Base-by-base conservation (phyloP, 352 stramenopile genomes). In the Globisporangium nagaii region DNA sequence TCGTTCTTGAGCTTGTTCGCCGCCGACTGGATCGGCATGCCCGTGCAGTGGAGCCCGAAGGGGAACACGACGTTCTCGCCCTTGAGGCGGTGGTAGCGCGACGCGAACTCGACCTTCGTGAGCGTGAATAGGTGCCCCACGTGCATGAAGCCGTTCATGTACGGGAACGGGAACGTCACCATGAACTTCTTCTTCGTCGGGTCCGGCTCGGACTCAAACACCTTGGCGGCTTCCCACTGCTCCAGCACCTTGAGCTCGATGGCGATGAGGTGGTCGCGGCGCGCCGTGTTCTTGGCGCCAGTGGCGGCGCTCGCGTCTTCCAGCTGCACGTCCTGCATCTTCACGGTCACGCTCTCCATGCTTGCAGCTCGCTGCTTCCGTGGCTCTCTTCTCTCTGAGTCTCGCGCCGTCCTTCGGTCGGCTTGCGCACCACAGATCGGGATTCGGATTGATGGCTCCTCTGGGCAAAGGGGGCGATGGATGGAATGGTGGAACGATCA, bases 141-240 rank as follows among this genome's bases (percentile, higher is more conserved):
- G 77, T 99, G 98, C 68, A 99, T 74, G 63, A 97, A 97, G 28
- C 97, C 98, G 70, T 99, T 99, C 85, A 98, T 99, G 87, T 99
- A 99, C 36, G 98, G 98, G 77, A 98, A 99, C 34, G 98, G 98
- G 76, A 99, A 99, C 17, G 96, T 99, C 3, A 98, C 96, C 68
- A 99, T 89, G 74, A 99, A 99, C 73, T 98, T 98, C 30, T 82
- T 72, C 65, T 96, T 91, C 55, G 62, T 78, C 13, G 63, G 50
- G 45, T 93, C 77, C 30, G 84, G 80, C 52, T 84, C 73, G 57
- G 75, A 93, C 84, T 97, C 93, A 88, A 96, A 96, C 34, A 95
- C 64, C 69, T 95, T 95, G 51, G 67, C 74, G 30, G 71, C 84
- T 25, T 90, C 85, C 90, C 90, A 97, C 57, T 96, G 76, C 47